phyloP scores from a whole-genome alignment of 2,329 filamentous ascomycete genomes.

The Fusarium austroafricanum region DNA sequence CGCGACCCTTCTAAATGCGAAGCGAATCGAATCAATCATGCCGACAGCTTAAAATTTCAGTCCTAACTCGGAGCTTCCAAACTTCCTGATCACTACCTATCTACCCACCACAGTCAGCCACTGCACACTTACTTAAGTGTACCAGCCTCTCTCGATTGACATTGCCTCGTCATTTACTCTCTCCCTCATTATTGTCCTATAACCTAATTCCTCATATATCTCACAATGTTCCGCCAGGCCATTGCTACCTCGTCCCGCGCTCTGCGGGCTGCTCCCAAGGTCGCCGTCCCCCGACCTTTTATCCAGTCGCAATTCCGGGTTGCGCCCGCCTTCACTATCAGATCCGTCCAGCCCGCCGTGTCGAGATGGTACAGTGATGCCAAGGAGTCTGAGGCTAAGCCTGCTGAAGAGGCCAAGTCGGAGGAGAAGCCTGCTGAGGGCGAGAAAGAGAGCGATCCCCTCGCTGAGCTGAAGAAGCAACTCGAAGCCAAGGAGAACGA shows the following conservation, averaged over 20 bases:
- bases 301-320: conserved; percentile 54
- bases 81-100: conserved; percentile 44
- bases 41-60: conserved; percentile 49
- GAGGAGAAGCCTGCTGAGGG: conserved; percentile 45
- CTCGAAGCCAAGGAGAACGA: conserved; percentile 65
- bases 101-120: conserved; percentile 29
- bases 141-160: conserved; percentile 20
- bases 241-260: conserved; percentile 58
- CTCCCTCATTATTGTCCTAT: conserved; percentile 7
- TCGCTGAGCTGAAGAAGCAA: conserved; percentile 62
- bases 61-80: conserved; percentile 39
- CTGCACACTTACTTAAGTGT: conserved; percentile 34
- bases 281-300: conserved; percentile 51
- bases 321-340: conserved; percentile 52
- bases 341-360: conserved; percentile 50
- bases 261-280: conserved; percentile 55
- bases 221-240: conserved; percentile 61
- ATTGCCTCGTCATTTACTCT: conserved; percentile 6
- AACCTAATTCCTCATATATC: conserved; percentile 9
- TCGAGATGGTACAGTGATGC: conserved; percentile 64
- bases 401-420: conserved; percentile 46
- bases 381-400: conserved; percentile 52
- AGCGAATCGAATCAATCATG: conserved; percentile 34
- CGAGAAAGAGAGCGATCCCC: conserved; percentile 51
- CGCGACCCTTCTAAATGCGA: conserved; percentile 35